These are phyloP conservation scores for Lodderomyces metapsilosis DNA, from an alignment of 1,139 yeast species.

Conservation along the genomic window DNA sequence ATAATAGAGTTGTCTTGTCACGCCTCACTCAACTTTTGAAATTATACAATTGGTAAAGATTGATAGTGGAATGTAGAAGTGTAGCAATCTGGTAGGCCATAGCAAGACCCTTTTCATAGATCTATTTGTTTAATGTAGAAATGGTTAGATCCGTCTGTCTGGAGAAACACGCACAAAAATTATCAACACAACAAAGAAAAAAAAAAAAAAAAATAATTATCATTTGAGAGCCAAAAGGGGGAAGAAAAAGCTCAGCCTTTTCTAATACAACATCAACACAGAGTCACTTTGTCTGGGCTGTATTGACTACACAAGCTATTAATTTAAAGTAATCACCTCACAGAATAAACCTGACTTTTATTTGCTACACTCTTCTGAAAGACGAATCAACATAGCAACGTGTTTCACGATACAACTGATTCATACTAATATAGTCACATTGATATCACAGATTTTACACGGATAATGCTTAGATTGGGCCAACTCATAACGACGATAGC, in stretches of 20 bases:
- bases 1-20: conserved; percentile 35
- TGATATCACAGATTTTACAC: no score
- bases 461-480: not conserved
- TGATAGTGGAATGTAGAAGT: not conserved
- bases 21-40: conserved; percentile 25
- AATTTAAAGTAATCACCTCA: no score
- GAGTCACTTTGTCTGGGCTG: not conserved
- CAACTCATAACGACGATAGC: conserved; percentile 1
- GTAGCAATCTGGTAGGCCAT: not conserved
- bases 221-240: not conserved
- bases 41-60: conserved; percentile 16
- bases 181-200: not conserved
- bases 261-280: not conserved
- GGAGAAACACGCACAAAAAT: not conserved
- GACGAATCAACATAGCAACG: no score
- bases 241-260: conserved; percentile 1
- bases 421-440: no score
- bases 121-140: no score
- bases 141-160: no score
- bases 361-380: no score
- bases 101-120: not conserved
- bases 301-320: not conserved
- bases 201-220: not conserved
- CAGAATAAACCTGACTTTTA: no score
- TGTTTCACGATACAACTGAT: no score